These are phyloP conservation scores for Moesziomyces aphidis DNA, from an alignment of 1,284 basidiomycete genomes.

Conservation along the genomic window DNA sequence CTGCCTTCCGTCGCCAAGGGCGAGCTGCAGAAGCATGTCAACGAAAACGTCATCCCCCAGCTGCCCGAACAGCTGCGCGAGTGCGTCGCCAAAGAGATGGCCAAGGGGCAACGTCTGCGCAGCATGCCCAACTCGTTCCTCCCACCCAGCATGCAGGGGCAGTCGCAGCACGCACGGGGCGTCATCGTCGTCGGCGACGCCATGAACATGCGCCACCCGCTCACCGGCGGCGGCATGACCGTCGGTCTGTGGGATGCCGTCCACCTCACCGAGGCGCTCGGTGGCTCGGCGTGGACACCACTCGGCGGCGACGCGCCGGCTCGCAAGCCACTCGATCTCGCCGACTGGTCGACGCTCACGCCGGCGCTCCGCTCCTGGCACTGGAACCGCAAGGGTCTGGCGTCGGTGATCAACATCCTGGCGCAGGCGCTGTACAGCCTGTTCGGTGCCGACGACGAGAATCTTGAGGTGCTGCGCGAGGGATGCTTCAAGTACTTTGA, in stretches of 20 bases:
- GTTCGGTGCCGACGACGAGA: constrained; percentile 72
- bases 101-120: constrained; percentile 69
- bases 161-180: constrained; percentile 73
- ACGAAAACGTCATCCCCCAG: constrained; percentile 56
- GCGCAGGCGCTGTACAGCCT: constrained; percentile 66
- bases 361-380: constrained; percentile 62
- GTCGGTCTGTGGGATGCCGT: constrained; percentile 67
- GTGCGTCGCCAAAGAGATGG: constrained; percentile 53
- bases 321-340: constrained; percentile 42
- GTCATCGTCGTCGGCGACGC: constrained; percentile 92
- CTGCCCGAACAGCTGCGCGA: constrained; percentile 59
- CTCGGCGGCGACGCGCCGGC: constrained; percentile 12
- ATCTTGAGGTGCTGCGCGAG: constrained; percentile 83
- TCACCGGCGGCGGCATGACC: constrained; percentile 80
- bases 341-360: constrained; percentile 50
- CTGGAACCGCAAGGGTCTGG: constrained; percentile 62
- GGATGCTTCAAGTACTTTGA: constrained; percentile 99
- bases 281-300: constrained; percentile 57
- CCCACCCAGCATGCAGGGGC: constrained; percentile 83
- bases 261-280: constrained; percentile 60
- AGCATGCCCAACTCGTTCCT: constrained; percentile 98
- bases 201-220: constrained; percentile 99
- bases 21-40: constrained; percentile 63
- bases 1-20: constrained; percentile 80
- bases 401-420: constrained; percentile 66